Conservation (phyloP, 768 basidiomycete genomes). For the Chalciporus pseudorubinellus region DNA sequence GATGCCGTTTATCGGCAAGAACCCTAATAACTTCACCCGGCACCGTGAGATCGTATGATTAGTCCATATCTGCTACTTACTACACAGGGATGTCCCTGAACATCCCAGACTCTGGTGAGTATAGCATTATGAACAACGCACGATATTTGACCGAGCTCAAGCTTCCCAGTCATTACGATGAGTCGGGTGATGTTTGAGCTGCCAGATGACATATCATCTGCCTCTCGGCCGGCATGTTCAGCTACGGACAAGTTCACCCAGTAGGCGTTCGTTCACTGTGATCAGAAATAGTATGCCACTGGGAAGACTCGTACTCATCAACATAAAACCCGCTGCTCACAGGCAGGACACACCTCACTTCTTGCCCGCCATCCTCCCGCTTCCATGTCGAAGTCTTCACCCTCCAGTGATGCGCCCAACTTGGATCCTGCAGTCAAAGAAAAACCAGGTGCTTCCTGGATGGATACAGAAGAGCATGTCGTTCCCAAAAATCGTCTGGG, state of each 20-base stretch:
- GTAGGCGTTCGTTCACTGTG: not conserved
- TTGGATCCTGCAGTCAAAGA: constrained; percentile 2
- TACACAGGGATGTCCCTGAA: too few relatives aligned
- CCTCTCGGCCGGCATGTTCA: constrained; percentile 4
- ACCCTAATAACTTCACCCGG: too few relatives aligned
- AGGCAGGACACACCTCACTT: not conserved
- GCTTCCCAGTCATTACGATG: too few relatives aligned
- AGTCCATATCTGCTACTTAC: too few relatives aligned
- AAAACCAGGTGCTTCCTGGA: constrained; percentile 37
- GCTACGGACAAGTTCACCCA: too few relatives aligned
- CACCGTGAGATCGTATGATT: too few relatives aligned
- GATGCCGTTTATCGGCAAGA: too few relatives aligned
- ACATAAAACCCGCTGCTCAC: not conserved
- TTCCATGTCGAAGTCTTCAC: constrained; percentile 4
- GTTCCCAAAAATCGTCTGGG: constrained; percentile 42
- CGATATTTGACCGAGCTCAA: too few relatives aligned
- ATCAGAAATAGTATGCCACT: constrained; percentile 13
- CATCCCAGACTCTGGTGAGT: too few relatives aligned
- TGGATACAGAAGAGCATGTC: constrained; percentile 38
- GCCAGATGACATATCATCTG: not conserved
- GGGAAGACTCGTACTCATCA: constrained; percentile 3
- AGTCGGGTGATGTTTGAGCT: too few relatives aligned
- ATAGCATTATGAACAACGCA: too few relatives aligned
- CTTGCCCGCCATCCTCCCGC: not conserved
- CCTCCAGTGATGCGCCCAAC: not conserved